Evolutionary conservation across 306 rosid species (phyloP).

Genomic region (Glycine tomentella): DNA sequence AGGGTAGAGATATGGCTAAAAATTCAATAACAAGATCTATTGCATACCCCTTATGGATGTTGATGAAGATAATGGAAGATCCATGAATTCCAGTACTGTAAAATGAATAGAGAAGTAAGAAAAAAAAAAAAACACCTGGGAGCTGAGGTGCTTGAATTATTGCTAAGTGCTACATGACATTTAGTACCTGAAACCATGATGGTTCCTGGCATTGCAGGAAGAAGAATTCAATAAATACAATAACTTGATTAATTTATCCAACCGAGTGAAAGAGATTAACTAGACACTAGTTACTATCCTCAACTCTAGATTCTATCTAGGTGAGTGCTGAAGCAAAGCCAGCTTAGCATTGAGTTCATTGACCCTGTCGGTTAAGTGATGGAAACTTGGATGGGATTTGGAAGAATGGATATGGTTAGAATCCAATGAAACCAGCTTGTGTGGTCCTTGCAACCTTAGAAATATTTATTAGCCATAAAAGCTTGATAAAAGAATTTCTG

Average conservation of each 20-base stretch:
- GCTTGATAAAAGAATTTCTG: slow-evolving; percentile 9
- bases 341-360: slow-evolving; percentile 1
- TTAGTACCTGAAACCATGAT: slow-evolving; percentile 82
- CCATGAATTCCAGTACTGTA: slow-evolving; percentile 76
- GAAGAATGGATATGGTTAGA: slow-evolving; percentile 49
- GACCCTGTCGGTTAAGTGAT: slow-evolving; percentile 25
- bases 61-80: slow-evolving; percentile 71
- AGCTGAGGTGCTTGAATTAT: slow-evolving; percentile 26
- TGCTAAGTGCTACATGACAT: slow-evolving; percentile 18
- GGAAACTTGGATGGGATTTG: slow-evolving; percentile 43
- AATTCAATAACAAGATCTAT: slow-evolving; percentile 23
- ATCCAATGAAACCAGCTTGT: slow-evolving; percentile 41
- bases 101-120: slow-evolving; percentile 22
- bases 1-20: neutral
- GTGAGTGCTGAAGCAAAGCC: slow-evolving; percentile 1
- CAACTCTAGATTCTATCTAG: slow-evolving; percentile 29
- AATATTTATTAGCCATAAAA: slow-evolving; percentile 44
- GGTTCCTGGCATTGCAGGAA: slow-evolving; percentile 85
- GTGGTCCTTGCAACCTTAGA: slow-evolving; percentile 49
- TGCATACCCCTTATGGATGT: slow-evolving; percentile 69
- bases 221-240: slow-evolving; percentile 28
- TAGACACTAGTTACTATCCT: neutral
- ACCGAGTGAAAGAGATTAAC: slow-evolving; percentile 20
- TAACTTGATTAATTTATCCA: neutral
- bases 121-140: slow-evolving; percentile 3